A percentile compares a stretch with the other conserved stretches of the same genome.
Conservation (phyloP, 495 filamentous ascomycete species). For the Xylaria sp. region DNA sequence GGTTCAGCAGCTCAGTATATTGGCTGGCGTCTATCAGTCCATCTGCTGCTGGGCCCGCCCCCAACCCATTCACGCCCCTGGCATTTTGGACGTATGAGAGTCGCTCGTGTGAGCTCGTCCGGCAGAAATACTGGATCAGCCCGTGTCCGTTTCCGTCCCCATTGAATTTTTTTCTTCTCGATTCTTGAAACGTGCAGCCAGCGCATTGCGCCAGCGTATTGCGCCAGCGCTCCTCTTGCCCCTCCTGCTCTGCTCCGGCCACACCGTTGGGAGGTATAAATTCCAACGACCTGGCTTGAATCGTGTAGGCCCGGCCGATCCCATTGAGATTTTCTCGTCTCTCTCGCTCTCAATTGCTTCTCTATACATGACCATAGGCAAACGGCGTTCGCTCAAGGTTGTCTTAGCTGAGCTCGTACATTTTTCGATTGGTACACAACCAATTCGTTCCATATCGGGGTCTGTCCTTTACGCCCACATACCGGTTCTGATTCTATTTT, state of each 20-base stretch:
- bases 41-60: slow-evolving; percentile 42
- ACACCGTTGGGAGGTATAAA: slow-evolving; percentile 29
- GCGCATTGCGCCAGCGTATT: slow-evolving; percentile 30
- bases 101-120: slow-evolving; percentile 43
- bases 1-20: slow-evolving; percentile 30
- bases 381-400: slow-evolving; percentile 22
- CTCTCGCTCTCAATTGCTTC: slow-evolving; percentile 15
- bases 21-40: slow-evolving; percentile 50
- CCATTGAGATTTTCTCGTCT: slow-evolving; percentile 28
- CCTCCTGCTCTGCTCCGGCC: slow-evolving; percentile 25
- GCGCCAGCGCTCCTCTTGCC: slow-evolving; percentile 23
- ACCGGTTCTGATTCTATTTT: slow-evolving; percentile 37
- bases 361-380: slow-evolving; percentile 25
- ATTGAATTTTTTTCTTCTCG: slow-evolving; percentile 33
- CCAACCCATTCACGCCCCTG: slow-evolving; percentile 34
- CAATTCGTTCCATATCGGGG: slow-evolving; percentile 20
- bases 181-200: slow-evolving; percentile 32
- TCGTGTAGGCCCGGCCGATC: slow-evolving; percentile 4
- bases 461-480: slow-evolving; percentile 26
- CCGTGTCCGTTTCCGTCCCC: slow-evolving; percentile 32
- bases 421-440: slow-evolving; percentile 21
- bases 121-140: slow-evolving; percentile 38
- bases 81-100: slow-evolving; percentile 38
- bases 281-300: slow-evolving; percentile 24
- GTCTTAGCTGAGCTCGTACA: slow-evolving; percentile 19